Conservation (phyloP, 371 early-diverging fungal species). For the Rhizomucor miehei region DNA sequence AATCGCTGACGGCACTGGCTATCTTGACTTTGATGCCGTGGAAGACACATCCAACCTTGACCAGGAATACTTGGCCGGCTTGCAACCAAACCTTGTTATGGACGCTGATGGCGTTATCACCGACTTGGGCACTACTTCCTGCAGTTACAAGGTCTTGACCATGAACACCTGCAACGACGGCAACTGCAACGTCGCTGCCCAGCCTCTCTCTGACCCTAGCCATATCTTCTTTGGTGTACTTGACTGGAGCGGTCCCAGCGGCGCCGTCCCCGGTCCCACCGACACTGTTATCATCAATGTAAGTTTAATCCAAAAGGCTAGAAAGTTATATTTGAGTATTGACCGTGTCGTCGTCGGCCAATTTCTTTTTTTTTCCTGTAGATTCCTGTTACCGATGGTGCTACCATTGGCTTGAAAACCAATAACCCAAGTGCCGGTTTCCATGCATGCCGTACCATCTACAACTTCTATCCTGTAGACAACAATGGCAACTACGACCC, state of each 20-base stretch:
- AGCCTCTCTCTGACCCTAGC: conserved; percentile 5
- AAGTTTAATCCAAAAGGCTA: not conserved
- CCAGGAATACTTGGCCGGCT: not conserved
- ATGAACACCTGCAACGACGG: conserved; percentile 10
- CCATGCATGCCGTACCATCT: conserved; percentile 10
- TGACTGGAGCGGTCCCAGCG: conserved; percentile 19
- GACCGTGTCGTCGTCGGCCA: too few relatives aligned
- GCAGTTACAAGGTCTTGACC: conserved; percentile 7
- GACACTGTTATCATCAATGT: conserved; percentile 19
- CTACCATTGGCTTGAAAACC: conserved; percentile 8
- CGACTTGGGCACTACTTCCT: not conserved
- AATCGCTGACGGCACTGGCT: not conserved
- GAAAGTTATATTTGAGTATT: too few relatives aligned
- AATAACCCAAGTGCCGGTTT: conserved; percentile 9
- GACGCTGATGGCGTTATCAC: not conserved
- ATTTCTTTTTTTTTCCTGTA: not conserved
- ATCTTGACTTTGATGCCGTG: not conserved
- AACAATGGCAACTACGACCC: conserved; percentile 5
- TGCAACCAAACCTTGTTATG: not conserved
- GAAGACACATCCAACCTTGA: not conserved
- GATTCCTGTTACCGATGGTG: conserved; percentile 17
- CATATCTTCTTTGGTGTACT: conserved; percentile 12
- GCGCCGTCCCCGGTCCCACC: not conserved
- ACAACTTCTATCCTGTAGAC: conserved; percentile 24
- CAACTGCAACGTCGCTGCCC: conserved; percentile 1